Evolutionary conservation across 2,329 filamentous ascomycete species (phyloP), one percentile per base, ranked within the genome.

Genomic region (Fusarium sp.): DNA sequence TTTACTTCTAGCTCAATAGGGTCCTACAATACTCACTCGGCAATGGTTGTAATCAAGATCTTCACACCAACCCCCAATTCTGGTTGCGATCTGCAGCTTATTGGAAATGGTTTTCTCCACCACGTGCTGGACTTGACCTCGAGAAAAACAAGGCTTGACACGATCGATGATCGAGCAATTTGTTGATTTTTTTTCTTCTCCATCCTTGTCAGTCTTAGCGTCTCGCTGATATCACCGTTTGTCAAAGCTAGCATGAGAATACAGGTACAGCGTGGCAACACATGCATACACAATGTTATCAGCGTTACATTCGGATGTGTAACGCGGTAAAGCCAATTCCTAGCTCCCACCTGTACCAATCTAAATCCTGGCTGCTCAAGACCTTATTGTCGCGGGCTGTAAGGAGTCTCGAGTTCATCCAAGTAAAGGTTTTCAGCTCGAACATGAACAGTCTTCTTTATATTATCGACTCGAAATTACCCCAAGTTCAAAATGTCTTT

Each of bases 251-350:
- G 41, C 57, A 63, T 68, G 52, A 63, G 49, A 45, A 54, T 56
- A 63, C 57, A 69, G 67, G 56, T 59, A 63, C 60, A 69, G 67
- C 50, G 53, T 71, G 67, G 55, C 68, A 60, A 54, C 52, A 58
- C 33, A 67, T 56, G 50, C 57, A 65, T 56, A 49, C 38, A 38
- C 23, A 60, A 37, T 26, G 35, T 37, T 35, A 30, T 60, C 44
- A 55, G 46, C 38, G 70, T 73, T 48, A 20, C 60, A 73, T 48
- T 54, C 55, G 60, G 55, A 59, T 44, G 49, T 71, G 46, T 63
- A 30, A 60, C 67, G 35, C 45, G 63, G 53, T 18, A 66, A 71
- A 70, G 52, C 59, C 56, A 66, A 62, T 62, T 56, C 23, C 37
- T 56, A 66, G 56, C 42, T 59, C 50, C 30, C 42, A 53, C 50